Percentiles rank a stretch among this genome's conserved stretches.
Conservation (phyloP, 2,329 filamentous ascomycete genomes). For the Orbilia quercus region DNA sequence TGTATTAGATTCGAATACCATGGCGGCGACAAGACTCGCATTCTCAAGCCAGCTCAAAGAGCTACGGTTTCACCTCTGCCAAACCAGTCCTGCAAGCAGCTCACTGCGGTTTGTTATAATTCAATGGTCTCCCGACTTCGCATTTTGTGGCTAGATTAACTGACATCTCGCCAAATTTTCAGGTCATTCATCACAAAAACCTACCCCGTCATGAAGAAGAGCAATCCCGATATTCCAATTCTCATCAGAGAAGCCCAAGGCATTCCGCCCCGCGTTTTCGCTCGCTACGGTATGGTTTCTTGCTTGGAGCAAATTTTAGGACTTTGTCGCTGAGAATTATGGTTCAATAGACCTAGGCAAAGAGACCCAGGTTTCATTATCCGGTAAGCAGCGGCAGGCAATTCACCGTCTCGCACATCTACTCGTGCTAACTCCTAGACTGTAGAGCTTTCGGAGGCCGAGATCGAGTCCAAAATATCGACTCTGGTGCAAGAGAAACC, state of each 20-base stretch:
- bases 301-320: neutral
- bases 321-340: neutral
- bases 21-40: constrained; percentile 86
- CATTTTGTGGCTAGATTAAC: constrained; percentile 44
- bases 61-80: constrained; percentile 96
- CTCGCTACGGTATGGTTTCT: constrained; percentile 80
- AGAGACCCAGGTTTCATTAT: constrained; percentile 74
- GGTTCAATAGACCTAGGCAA: constrained; percentile 71
- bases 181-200: constrained; percentile 86
- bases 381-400: constrained; percentile 37
- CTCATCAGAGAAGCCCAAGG: constrained; percentile 91
- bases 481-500: constrained; percentile 66
- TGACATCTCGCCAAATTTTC: constrained; percentile 8
- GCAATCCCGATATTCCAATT: constrained; percentile 94
- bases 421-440: constrained; percentile 64
- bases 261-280: constrained; percentile 85
- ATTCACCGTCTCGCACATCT: too few species aligned
- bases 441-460: constrained; percentile 74
- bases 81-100: constrained; percentile 89
- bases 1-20: constrained; percentile 63
- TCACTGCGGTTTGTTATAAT: constrained; percentile 78
- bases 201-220: constrained; percentile 99
- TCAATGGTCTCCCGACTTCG: neutral
- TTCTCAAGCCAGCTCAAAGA: constrained; percentile 91
- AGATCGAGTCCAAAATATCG: constrained; percentile 76